These are phyloP conservation scores for Annulohypoxylon stygium DNA, from an alignment of 495 filamentous ascomycete species.

Conservation along the genomic window DNA sequence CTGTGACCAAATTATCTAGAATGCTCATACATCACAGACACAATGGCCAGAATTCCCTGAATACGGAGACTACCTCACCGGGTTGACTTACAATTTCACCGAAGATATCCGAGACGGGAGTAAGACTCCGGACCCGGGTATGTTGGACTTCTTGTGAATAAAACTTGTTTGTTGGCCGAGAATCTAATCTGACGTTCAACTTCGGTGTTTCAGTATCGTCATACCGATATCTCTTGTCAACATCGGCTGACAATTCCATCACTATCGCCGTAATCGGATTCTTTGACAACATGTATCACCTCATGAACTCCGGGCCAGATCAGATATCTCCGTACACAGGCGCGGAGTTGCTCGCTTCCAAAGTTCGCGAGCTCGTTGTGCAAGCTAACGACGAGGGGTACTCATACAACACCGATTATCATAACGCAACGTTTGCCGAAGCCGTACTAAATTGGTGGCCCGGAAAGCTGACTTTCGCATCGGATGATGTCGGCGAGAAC, in stretches of 20 bases:
- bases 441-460: constrained; percentile 51
- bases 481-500: constrained; percentile 45
- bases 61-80: constrained; percentile 54
- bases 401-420: constrained; percentile 43
- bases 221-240: constrained; percentile 55
- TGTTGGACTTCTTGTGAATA: not conserved
- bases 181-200: constrained; percentile 16
- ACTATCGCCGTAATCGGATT: constrained; percentile 51
- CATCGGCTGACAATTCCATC: constrained; percentile 50
- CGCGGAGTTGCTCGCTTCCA: constrained; percentile 60
- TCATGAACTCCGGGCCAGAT: constrained; percentile 47
- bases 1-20: not conserved
- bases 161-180: not conserved
- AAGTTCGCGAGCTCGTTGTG: constrained; percentile 54
- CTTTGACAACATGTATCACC: constrained; percentile 48
- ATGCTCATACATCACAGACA: constrained; percentile 35
- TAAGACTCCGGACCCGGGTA: constrained; percentile 50
- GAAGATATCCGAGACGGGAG: constrained; percentile 57
- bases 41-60: constrained; percentile 41
- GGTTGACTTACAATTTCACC: constrained; percentile 59
- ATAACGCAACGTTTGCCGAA: constrained; percentile 41
- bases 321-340: constrained; percentile 52
- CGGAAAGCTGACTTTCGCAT: constrained; percentile 45
- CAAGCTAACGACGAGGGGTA: constrained; percentile 48
- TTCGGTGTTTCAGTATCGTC: constrained; percentile 37